A percentile compares a stretch with the other conserved stretches of the same genome.
These are phyloP conservation scores for Euptelea pleiosperma DNA, from an alignment of 164 flowering plant species.

Conservation along the genomic window DNA sequence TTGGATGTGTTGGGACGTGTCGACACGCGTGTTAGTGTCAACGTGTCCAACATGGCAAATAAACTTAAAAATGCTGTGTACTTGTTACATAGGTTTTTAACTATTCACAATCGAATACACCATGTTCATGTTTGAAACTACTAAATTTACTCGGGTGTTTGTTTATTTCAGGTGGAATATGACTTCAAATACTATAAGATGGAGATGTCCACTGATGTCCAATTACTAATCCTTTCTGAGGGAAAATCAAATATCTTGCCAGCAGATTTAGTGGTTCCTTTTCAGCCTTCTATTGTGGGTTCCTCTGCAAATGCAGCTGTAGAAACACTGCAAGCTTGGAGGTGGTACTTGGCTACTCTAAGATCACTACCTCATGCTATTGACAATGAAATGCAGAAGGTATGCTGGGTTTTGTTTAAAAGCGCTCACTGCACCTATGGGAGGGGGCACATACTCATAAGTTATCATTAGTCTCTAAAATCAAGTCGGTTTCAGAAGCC, in stretches of 20 bases:
- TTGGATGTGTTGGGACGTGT: no score
- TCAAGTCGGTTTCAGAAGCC: no score
- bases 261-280: constrained; percentile 84
- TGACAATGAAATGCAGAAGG: constrained; percentile 75
- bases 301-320: constrained; percentile 19
- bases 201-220: constrained; percentile 82
- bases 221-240: constrained; percentile 73
- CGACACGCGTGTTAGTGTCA: no score
- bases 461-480: no score
- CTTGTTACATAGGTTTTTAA: no score
- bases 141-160: not conserved
- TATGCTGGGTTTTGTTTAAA: constrained; percentile 26
- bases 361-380: constrained; percentile 70
- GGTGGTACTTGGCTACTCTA: constrained; percentile 77
- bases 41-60: no score
- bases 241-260: constrained; percentile 86
- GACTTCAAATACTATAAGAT: constrained; percentile 80
- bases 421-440: no score
- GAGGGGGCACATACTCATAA: no score
- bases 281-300: constrained; percentile 51
- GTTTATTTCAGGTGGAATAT: constrained; percentile 78
- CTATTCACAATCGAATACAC: no score
- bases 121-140: no score
- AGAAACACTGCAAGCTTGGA: constrained; percentile 67
- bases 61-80: no score